Evolutionary conservation across 768 basidiomycete species (phyloP), one percentile per base, ranked within the genome.

Genomic region (Suillus hirtellus): DNA sequence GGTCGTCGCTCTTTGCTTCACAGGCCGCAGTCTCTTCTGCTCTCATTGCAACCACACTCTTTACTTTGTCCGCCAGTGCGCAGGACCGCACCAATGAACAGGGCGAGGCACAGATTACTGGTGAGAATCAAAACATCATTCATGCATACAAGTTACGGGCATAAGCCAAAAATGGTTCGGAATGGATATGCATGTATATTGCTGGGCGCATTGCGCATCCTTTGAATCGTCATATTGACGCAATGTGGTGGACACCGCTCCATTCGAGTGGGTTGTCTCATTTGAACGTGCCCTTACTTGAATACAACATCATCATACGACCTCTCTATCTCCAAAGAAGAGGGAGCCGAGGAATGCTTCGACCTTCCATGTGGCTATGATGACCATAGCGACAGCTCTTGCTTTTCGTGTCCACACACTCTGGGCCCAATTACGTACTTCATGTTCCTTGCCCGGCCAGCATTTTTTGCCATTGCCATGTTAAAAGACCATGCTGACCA

Each of bases 71-170:
- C 7, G 62, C 37, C 24, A 12, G 34, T 8, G 71, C 74, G 5
- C 70, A 72, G 54, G 73, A 76, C 59, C 76, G 75, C 46, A 70
- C 77, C 1, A 70, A 74, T 1, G 78, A 79, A 59, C 70, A 71
- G 14, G 73, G 70, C 21, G 81, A 79, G 64, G 75, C 76, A 0
- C 66, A 76, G 19, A 78, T 80, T n/a, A 66, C 69, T 56, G 74
- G 81, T 80, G 46, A 52, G 75, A 70, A 17, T 24, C 4, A 24
- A 2, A 27, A 52, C 34, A 5, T 46, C 21, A 17, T 54, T 46
- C 21, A 4, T 42, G 12, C 10, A 14, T 8, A 2, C 38, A 17
- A 38, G 38, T 27, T 56, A 17, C 38, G 10, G 55, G 38, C n/a
- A 55, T 55, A 9, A 21, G n/a, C 35, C n/a, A 37, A 37, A 37